Base-by-base conservation (phyloP, 805 yeast genomes). In the Geotrichum ghanense region DNA sequence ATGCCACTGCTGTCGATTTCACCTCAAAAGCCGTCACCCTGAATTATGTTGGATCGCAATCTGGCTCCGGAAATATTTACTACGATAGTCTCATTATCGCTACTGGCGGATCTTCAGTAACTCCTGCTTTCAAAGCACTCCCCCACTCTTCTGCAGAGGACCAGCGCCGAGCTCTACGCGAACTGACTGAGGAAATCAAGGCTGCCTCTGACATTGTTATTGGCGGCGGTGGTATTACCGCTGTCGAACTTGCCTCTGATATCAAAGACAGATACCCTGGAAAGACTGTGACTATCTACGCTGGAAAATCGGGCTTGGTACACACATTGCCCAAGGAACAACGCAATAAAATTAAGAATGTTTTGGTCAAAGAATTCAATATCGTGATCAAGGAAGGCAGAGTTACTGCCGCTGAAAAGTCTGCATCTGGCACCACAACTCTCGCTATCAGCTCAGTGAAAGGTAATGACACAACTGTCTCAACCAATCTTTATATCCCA, bases 161-260 rank as follows among this genome's bases (percentile, higher is more conserved):
- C 10, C 17, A 48, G n/a, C 14, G 42, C 10, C 41, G 47, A n/a
- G 31, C 26, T 17, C 20, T 52, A 10, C 14, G 22, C n/a, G 37
- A 41, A 3, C 45, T 47, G 22, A 6, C 34, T 20, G 51, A 53
- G 1, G 56, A 59, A n/a, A 65, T 76, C 43, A 58, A 56, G 14
- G 41, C 48, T 2, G 64, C 70, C 14, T 56, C 69, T 6, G 61
- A 54, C 5, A 64, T 75, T 16, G 67, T 73, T 3, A 60, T 70
- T 7, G 67, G 73, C 45, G 79, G 79, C 7, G 78, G 72, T 12
- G 79, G 79, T 19, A 73, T 78, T 1, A 57, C 73, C 20, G 79
- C 78, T 1, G 67, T 73, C 41, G 79, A 75, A 54, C 59, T 70
- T 21, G 73, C 76, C 1, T 74, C 70, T 24, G 78, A 75, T 47